Base-by-base conservation (phyloP, 345 rosid genomes). In the Geranium rotundifolium region DNA sequence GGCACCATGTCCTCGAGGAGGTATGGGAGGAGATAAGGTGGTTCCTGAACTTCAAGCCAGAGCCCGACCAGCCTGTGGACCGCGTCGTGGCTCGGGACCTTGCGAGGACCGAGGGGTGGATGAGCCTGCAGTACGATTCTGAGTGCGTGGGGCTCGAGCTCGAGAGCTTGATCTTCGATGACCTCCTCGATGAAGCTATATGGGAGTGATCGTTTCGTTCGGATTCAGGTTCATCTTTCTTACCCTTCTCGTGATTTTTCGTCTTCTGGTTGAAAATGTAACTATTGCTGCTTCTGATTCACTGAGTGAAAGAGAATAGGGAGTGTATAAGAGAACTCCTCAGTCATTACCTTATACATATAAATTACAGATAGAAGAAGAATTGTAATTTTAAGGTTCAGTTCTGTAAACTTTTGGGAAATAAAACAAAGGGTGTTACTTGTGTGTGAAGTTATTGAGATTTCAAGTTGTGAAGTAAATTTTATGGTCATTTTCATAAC, bases 61-160 rank as follows among this genome's bases (percentile, higher is more conserved):
- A 31, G 10, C 56, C 60, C 0, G 80, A 80, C 14, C 78, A 70
- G 2, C 75, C 80, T 7, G 23, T 78, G 75, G 88, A 89, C 69
- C 66, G 75, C 59, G 59, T 77, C 17, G 72, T 77, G 27, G 62
- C 71, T 57, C 77, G 72, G 66, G 95, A 92, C 70, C 75, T 85
- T 39, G 64, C 73, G 1, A 84, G 69, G 72, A 62, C 50, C 13
- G 82, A 82, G 46, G 85, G 85, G 19, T 89, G 98, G 98, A 83
- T 89, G 97, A 84, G 82, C 70, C 73, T 89, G 30, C 91, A 86
- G 70, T 85, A 80, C 54, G 91, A 89, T 52, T 62, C 73, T 12
- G 95, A 87, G 74, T 82, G 95, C 30, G 75, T 79, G 6, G 96
- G 82, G 20, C 77, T 87, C 46, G 95, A 89, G 71, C 66, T 89